Base-by-base conservation (phyloP, 148 eudicot genomes). In the Amaranthus cruentus region DNA sequence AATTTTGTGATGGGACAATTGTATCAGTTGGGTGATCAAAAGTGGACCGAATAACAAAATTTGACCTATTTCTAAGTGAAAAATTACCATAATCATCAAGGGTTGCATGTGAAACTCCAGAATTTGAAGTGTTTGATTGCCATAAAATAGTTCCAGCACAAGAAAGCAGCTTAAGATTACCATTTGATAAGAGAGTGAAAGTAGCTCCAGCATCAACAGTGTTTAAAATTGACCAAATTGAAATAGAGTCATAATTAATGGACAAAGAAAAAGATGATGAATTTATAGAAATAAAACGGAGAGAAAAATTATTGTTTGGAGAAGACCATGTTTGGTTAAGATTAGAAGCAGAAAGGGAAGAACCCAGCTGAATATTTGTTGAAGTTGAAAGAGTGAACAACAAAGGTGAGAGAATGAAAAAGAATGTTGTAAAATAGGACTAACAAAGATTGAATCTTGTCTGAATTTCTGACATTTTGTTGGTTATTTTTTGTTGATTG, bases 21-120 rank as follows among this genome's bases (percentile, higher is more conserved):
- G 89, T 80, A 60, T 87, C 85, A 0, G 89, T 83, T 0, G 89
- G 90, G 75, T 87, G 81, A 61, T 91, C 89, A 71, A 87, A 91
- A 47, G 87, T 76, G 9, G 82, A 69, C 97, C 97, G 1, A 28
- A 91, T 14, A 87, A 55, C 0, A 82, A 65, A 59, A 64, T 21
- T 28, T 11, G 85, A 79, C 9, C 79, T 81, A 51, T 87, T 89
- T 28, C 60, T 75, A 11, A 91, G 87, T 3, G 82, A 50, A 54
- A 91, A 71, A 62, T 91, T 85, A 71, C 97, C 91, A 3, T 86
- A 75, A 54, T 91, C 84, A 3, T 83, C 83, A 10, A 91, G 83
- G 52, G 82, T 57, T 38, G 86, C 91, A n/a, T 60, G 64, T 66
- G 91, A 62, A 56, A 91, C 84, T 55, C 85, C 85, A 47, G 64